Conservation (phyloP, 371 early-diverging fungal species). For the Actinomucor elegans region DNA sequence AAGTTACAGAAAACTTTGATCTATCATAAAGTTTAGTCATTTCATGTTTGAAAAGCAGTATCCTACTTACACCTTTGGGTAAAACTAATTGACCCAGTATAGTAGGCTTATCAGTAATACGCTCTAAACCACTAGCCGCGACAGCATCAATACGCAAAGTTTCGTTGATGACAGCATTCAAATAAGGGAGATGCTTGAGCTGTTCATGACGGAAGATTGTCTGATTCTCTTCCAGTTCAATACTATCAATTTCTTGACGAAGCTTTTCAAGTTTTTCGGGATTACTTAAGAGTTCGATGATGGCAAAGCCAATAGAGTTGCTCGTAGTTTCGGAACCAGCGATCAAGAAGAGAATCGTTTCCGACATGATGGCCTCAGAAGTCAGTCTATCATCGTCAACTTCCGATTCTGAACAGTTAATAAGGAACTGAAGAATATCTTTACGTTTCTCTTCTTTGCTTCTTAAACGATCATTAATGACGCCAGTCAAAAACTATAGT, state of each 20-base stretch:
- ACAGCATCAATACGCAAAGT: slow-evolving; percentile 35
- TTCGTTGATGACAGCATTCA: slow-evolving; percentile 41
- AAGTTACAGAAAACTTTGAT: slow-evolving; percentile 9
- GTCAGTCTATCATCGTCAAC: slow-evolving; percentile 29
- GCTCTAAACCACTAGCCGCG: slow-evolving; percentile 23
- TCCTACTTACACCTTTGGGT: slow-evolving; percentile 27
- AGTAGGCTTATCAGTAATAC: slow-evolving; percentile 17
- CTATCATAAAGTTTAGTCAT: background rate
- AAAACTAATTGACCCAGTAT: slow-evolving; percentile 11
- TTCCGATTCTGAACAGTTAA: slow-evolving; percentile 25
- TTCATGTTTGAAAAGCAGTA: background rate
- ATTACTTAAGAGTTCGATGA: slow-evolving; percentile 28
- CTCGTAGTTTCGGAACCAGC: slow-evolving; percentile 46
- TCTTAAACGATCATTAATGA: slow-evolving; percentile 30
- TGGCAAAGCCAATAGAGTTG: slow-evolving; percentile 34
- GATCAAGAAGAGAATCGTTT: slow-evolving; percentile 36
- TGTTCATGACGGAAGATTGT: slow-evolving; percentile 28
- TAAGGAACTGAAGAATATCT: slow-evolving; percentile 42
- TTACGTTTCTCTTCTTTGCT: slow-evolving; percentile 20
- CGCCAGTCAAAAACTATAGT: slow-evolving; percentile 27
- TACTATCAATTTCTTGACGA: slow-evolving; percentile 30
- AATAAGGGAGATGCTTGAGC: slow-evolving; percentile 32
- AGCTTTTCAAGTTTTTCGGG: slow-evolving; percentile 27
- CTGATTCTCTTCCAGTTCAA: slow-evolving; percentile 8
- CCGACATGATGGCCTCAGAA: slow-evolving; percentile 29